Evolutionary conservation across 805 yeast genomes (phyloP).

Genomic region (Saturnispora dispora): DNA sequence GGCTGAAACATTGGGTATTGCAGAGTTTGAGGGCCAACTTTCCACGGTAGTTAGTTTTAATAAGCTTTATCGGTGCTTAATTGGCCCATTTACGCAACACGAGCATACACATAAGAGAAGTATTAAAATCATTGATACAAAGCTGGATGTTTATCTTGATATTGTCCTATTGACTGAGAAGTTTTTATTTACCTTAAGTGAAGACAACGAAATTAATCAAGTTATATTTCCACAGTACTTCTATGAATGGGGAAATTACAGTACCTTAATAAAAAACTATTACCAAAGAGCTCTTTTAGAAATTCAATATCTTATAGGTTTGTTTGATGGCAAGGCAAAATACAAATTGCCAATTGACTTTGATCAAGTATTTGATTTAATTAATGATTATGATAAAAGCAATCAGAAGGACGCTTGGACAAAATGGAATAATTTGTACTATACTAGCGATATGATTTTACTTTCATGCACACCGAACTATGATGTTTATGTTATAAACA

Average conservation of each 20-base stretch:
- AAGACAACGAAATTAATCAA: constrained; percentile 6
- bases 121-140: constrained; percentile 41
- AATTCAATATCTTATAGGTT: constrained; percentile 35
- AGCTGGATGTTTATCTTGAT: constrained; percentile 41
- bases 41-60: constrained; percentile 48
- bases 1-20: constrained; percentile 11
- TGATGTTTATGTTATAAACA: constrained; percentile 38
- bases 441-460: constrained; percentile 27
- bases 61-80: constrained; percentile 53
- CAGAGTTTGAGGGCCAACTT: constrained; percentile 29
- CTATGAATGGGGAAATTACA: constrained; percentile 19
- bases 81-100: constrained; percentile 49
- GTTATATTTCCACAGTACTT: constrained; percentile 27
- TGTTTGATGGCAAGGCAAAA: constrained; percentile 17
- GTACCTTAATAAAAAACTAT: constrained; percentile 34
- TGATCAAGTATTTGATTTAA: constrained; percentile 16
- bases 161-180: constrained; percentile 40
- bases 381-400: constrained; percentile 20
- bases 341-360: constrained; percentile 19
- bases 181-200: constrained; percentile 35
- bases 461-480: constrained; percentile 43
- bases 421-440: constrained; percentile 17
- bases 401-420: constrained; percentile 21
- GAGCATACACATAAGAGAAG: constrained; percentile 42
- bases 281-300: constrained; percentile 49